A percentile compares a stretch with the other conserved stretches of the same genome.
phyloP scores from a whole-genome alignment of 2,329 filamentous ascomycete species.

The Apiospora rasikravindrae region DNA sequence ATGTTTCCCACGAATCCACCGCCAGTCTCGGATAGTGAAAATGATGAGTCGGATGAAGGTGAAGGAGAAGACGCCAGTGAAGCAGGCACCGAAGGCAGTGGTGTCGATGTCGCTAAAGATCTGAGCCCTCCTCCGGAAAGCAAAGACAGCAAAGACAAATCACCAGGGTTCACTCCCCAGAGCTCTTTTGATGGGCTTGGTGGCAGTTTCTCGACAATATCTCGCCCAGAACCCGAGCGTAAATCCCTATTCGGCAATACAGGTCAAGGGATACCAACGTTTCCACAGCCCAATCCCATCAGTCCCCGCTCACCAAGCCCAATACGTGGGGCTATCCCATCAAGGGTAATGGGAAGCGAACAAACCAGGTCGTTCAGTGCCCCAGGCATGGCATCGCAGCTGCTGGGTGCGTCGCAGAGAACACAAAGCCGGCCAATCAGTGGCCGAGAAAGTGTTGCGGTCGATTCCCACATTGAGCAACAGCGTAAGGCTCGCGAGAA shows the following conservation, averaged over 20 bases:
- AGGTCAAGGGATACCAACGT: slow-evolving; percentile 53
- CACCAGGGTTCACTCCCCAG: slow-evolving; percentile 59
- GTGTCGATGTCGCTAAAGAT: slow-evolving; percentile 69
- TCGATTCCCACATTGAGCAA: slow-evolving; percentile 55
- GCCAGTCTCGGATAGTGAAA: slow-evolving; percentile 41
- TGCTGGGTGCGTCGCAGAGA: slow-evolving; percentile 49
- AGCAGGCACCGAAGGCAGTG: slow-evolving; percentile 59
- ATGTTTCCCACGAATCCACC: slow-evolving; percentile 38
- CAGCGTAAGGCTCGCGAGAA: slow-evolving; percentile 58
- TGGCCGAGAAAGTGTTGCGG: slow-evolving; percentile 44
- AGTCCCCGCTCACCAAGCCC: slow-evolving; percentile 77
- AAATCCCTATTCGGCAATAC: slow-evolving; percentile 61
- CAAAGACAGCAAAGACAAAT: slow-evolving; percentile 46
- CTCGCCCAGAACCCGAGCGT: slow-evolving; percentile 51
- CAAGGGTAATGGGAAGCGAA: slow-evolving; percentile 54
- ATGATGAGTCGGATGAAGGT: slow-evolving; percentile 47
- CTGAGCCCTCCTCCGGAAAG: slow-evolving; percentile 55
- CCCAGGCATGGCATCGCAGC: slow-evolving; percentile 62
- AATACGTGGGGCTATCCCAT: slow-evolving; percentile 62
- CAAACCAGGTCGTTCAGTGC: slow-evolving; percentile 63
- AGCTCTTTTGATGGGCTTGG: slow-evolving; percentile 60
- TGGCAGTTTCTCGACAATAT: slow-evolving; percentile 53
- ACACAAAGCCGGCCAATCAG: slow-evolving; percentile 46
- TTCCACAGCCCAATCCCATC: slow-evolving; percentile 58
- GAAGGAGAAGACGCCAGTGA: slow-evolving; percentile 57